Base-by-base conservation (phyloP, 345 rosid species). In the Murraya paniculata region DNA sequence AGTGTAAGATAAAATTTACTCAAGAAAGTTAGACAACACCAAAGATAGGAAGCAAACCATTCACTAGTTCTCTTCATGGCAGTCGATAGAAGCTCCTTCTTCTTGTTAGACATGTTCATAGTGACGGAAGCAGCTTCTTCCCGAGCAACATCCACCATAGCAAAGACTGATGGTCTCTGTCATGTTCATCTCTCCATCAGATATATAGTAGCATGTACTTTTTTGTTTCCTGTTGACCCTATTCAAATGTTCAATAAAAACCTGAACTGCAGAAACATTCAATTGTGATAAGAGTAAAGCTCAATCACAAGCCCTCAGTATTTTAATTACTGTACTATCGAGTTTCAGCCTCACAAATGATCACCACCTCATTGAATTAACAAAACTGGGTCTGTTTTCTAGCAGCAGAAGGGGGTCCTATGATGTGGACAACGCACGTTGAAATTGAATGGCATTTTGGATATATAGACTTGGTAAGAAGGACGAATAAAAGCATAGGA, bases 11-110 rank as follows among this genome's bases (percentile, higher is more conserved):
- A 18, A 77, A 27, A 24, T 14, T 28, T 28, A 27, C 45, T 9
- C 10, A 24, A 62, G 70, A 7, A 66, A 60, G 22, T 2, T 7
- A 67, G 35, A 78, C 10, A 55, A 38, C 11, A 73, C 55, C 77
- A 75, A 59, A 70, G 60, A 66, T 38, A 41, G 3, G 25, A 74
- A 79, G 22, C 74, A 69, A 79, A 93, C 99, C 99, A 93, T 82
- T 92, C 96, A 77, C 91, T 92, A 71, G 99, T 95, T 90, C 98
- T 89, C 88, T 91, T 92, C 99, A 92, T 92, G 68, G 89, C 97
- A 74, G 95, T 77, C 53, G 97, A 87, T 79, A 90, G 81, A 84
- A 90, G 97, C 82, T 92, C 98, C 84, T 92, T 88, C 87, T 88
- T 93, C 82, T 86, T 88, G 62, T 89, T 77, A 71, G 87, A 78